Base-by-base conservation (phyloP, 352 stramenopile genomes). In the Phytophthora tentaculata region DNA sequence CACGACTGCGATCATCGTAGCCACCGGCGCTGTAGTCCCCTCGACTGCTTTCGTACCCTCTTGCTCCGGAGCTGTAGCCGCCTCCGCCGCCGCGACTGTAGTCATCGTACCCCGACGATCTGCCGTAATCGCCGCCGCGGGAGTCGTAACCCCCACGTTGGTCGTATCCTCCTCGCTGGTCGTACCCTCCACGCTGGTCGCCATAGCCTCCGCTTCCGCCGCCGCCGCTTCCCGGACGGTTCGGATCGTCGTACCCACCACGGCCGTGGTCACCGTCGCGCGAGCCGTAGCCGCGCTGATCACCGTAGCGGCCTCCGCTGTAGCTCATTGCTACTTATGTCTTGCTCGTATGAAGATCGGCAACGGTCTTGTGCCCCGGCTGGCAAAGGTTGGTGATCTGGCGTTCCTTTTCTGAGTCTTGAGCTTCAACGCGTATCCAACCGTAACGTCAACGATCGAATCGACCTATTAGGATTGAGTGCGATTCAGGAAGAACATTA, bases 241-340 rank as follows among this genome's bases (percentile, higher is more conserved):
- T 32, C 5, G 28, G 28, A 8, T 32, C 28, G 28, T 32, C 28
- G 28, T 32, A 32, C 5, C 28, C 28, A 8, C 28, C 5, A 8
- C 28, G 5, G 28, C 28, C 5, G 5, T 32, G 28, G 28, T 32
- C 28, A 8, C 28, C 9, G 28, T 32, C 5, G 12, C 62, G 45
- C n/a, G n/a, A n/a, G 28, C 28, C 28, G 28, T 8, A 8, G 28
- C 28, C 28, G 28, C 28, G 28, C 28, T 32, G 28, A 8, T 32
- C 28, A 8, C 28, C 9, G 28, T 32, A 32, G 12, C 62, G 45
- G 32, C 53, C 61, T 16, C 67, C 58, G 45, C 23, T 67, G 57
- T 67, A 67, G 28, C 64, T 71, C 64, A 71, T 71, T 35, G 13
- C n/a, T n/a, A n/a, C n/a, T n/a, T n/a, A n/a, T n/a, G n/a, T n/a